Evolutionary conservation across 1,139 yeast species (phyloP).

Genomic region (Kodamaea anthophila): DNA sequence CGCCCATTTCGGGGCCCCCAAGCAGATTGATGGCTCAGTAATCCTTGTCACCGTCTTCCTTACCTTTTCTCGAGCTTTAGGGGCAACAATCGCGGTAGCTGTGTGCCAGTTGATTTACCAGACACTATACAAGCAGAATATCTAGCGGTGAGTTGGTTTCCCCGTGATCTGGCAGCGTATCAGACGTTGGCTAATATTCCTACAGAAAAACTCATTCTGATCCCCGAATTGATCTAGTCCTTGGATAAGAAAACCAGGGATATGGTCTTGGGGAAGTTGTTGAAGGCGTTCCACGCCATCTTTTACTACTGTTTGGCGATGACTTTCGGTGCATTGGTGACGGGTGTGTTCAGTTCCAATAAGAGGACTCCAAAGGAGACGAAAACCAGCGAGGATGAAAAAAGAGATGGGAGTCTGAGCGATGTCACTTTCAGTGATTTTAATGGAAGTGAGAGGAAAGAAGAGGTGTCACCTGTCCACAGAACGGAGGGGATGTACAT

Average conservation of each 20-base stretch:
- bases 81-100: slow-evolving; percentile 25
- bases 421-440: no score
- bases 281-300: slow-evolving; percentile 33
- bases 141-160: slow-evolving; percentile 9
- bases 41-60: slow-evolving; percentile 32
- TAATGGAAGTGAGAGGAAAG: no score
- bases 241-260: slow-evolving; percentile 17
- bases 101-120: slow-evolving; percentile 19
- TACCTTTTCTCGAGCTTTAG: slow-evolving; percentile 26
- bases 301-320: slow-evolving; percentile 35
- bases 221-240: slow-evolving; percentile 10
- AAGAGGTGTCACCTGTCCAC: no score
- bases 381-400: background rate
- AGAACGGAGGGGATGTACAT: no score
- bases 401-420: no score
- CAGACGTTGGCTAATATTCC: slow-evolving; percentile 10
- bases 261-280: slow-evolving; percentile 22
- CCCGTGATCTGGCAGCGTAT: slow-evolving; percentile 13
- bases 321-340: slow-evolving; percentile 24
- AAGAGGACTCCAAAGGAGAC: slow-evolving; percentile 13
- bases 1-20: slow-evolving; percentile 32
- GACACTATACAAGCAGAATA: slow-evolving; percentile 17
- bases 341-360: slow-evolving; percentile 17
- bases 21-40: slow-evolving; percentile 26
- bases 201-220: slow-evolving; percentile 12